Evolutionary conservation across 371 early-diverging fungal genomes (phyloP), one percentile per base, ranked within the genome.

Genomic region (Mortierella polycephala): DNA sequence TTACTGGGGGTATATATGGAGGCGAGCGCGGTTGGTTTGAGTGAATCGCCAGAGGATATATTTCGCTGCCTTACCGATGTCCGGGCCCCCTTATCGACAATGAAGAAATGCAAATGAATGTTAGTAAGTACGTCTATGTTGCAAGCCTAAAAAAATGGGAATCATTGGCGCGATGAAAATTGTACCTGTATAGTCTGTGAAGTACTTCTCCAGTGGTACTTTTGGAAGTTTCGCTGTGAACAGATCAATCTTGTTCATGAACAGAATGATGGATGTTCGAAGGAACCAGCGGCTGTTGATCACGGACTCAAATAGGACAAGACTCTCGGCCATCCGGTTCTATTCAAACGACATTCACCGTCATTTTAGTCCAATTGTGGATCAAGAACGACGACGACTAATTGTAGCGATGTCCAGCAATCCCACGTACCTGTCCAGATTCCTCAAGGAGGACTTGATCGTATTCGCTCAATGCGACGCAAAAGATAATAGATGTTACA

Each of bases 371-470:
- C 30, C 30, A 30, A 30, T 30, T 30, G 4, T 30, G 30, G 4
- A 30, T 30, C 30, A 30, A 30, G 4, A 30, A 30, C 2, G 30
- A 30, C 30, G 47, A 5, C n/a, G 16, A n/a, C 10, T 14, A 47
- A 47, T 47, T 47, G 5, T 12, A 14, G 51, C 18, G 5, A 9
- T 9, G 10, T 18, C 20, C 16, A 51, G 18, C 0, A 18, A 8
- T 8, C 20, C 9, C 23, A 39, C 51, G 65, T 83, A 88, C 90
- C 85, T 90, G 87, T 20, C 84, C 84, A 11, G 82, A 71, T 68
- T 93, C 94, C 71, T 95, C 95, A 47, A 92, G 84, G 57, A 94
- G 83, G 23, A 88, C 89, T 81, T 95, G 95, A 73, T 91, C 95
- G 75, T 89, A 93, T 77, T 88, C 93, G 77, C 86, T 87, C 42